Base-by-base conservation (phyloP, 768 basidiomycete genomes). In the Aureoboletus auriporus region DNA sequence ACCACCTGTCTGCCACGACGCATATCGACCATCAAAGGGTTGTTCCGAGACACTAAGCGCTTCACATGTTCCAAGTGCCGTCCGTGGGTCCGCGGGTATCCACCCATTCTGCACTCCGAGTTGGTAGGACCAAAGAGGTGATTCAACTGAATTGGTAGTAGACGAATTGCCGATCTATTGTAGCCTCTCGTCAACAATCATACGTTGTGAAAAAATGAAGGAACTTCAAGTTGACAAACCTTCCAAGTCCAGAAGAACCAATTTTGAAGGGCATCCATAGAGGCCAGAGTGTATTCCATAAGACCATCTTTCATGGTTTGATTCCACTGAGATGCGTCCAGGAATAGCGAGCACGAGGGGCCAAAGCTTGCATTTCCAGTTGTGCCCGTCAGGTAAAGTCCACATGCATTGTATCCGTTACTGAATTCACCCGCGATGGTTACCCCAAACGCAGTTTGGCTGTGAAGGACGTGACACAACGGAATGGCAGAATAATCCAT, bases 201-300 rank as follows among this genome's bases (percentile, higher is more conserved):
- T 23, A 27, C 10, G 6, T 28, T n/a, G 14, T 2, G 33, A 14
- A 33, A 42, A 12, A 33, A 16, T 10, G 14, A 26, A 26, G 16
- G 53, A 58, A 31, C 8, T 17, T 11, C n/a, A n/a, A n/a, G n/a
- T n/a, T n/a, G 23, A 7, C 45, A 38, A 39, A 76, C 76, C 75
- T 84, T 86, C 87, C 86, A 87, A 8, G 83, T 86, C 86, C 86
- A 89, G 74, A 77, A 88, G 69, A 83, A 87, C 72, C 73, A 84
- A 59, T 85, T 75, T 54, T 77, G 74, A 52, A 83, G 69, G 2
- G 82, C 78, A 50, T 86, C 84, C 84, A 86, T 86, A 49, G 74
- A 73, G 17, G 78, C 74, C 56, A 76, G 64, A 6, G 75, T 71
- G 54, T 82, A 78, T 54, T 72, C 63, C 65, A 66, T 68, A 20